These are phyloP conservation scores for Pseudozyma hubeiensis DNA, from an alignment of 1,284 basidiomycete species.

Conservation along the genomic window DNA sequence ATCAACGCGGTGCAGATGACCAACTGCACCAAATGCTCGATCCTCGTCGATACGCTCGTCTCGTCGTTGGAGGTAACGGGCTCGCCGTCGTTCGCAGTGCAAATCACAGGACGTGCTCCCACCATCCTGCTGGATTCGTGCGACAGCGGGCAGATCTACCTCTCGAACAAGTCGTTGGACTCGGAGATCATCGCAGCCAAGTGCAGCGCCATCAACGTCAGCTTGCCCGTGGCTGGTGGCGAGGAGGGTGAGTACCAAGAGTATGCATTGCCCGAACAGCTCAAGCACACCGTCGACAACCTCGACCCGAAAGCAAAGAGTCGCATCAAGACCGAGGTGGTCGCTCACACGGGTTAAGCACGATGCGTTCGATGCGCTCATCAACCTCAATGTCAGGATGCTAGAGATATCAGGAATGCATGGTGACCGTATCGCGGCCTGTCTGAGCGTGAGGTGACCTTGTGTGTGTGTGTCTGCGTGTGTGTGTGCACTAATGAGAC, in stretches of 20 bases:
- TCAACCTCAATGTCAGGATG: no score
- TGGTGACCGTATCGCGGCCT: no score
- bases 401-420: no score
- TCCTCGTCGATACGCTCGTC: slow-evolving; percentile 91
- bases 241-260: slow-evolving; percentile 94
- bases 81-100: slow-evolving; percentile 91
- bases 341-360: slow-evolving; percentile 57
- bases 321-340: slow-evolving; percentile 61
- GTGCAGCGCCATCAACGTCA: slow-evolving; percentile 93
- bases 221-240: slow-evolving; percentile 84
- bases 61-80: slow-evolving; percentile 87
- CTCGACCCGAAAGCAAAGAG: slow-evolving; percentile 79
- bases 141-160: slow-evolving; percentile 93
- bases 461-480: no score
- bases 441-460: no score
- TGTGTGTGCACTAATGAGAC: no score
- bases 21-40: slow-evolving; percentile 82
- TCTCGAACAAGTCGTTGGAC: slow-evolving; percentile 82
- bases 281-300: slow-evolving; percentile 83
- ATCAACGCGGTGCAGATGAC: slow-evolving; percentile 89
- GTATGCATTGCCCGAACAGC: slow-evolving; percentile 92
- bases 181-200: slow-evolving; percentile 94
- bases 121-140: slow-evolving; percentile 94
- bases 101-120: slow-evolving; percentile 88
- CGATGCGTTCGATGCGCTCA: no score